A percentile compares a stretch with the other conserved stretches of the same genome.
These are phyloP conservation scores for Juncus effusus DNA, from an alignment of 176 grass and related monocot species.

Conservation along the genomic window DNA sequence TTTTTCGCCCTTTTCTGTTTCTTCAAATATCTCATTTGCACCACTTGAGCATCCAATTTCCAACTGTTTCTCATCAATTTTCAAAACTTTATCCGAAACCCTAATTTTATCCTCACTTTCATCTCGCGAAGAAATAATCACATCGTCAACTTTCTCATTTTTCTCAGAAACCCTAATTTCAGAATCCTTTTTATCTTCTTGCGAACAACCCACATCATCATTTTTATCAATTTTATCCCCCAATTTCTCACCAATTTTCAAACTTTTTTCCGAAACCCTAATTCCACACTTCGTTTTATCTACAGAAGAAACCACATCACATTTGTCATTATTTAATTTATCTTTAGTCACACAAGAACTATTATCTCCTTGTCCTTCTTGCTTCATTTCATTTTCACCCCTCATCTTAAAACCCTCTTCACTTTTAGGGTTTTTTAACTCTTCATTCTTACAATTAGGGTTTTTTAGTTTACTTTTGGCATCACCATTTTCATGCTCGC, in stretches of 20 bases:
- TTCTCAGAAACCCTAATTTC: slow-evolving; percentile 17
- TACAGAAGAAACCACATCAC: too few relatives aligned
- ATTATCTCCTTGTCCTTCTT: slow-evolving; percentile 29
- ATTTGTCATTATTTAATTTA: background rate
- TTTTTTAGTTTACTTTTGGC: background rate
- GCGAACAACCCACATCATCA: background rate
- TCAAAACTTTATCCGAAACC: too few relatives aligned
- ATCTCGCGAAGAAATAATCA: background rate
- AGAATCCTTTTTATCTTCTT: slow-evolving; percentile 21
- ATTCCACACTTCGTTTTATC: too few relatives aligned
- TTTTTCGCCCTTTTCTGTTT: slow-evolving; percentile 14
- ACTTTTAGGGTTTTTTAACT: slow-evolving; percentile 13
- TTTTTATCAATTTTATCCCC: too few relatives aligned
- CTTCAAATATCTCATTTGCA: background rate
- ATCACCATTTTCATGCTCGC: slow-evolving; percentile 3
- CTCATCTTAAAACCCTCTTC: slow-evolving; percentile 10
- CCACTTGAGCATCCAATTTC: too few relatives aligned
- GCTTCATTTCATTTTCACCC: slow-evolving; percentile 1
- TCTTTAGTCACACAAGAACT: slow-evolving; percentile 8
- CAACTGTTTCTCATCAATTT: too few relatives aligned
- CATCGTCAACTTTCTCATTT: background rate
- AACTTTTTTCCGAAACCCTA: too few relatives aligned
- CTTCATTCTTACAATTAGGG: background rate
- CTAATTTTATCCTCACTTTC: background rate
- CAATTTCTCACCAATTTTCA: too few relatives aligned